phyloP scores from a whole-genome alignment of 164 flowering plant species.

The Chloranthus sessilifolius region DNA sequence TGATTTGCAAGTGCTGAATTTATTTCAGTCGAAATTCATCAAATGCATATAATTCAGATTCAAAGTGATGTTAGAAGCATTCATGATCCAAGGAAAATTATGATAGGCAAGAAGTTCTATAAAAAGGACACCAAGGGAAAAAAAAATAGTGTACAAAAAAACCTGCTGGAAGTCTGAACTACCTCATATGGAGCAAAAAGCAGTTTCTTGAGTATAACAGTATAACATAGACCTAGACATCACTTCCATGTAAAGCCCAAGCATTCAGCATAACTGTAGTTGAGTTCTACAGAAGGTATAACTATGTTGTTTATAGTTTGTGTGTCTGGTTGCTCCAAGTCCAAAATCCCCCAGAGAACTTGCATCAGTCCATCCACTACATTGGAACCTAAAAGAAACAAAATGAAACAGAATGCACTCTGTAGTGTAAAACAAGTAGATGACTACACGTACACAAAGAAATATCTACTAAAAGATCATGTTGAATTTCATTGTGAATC shows the following conservation, averaged over 20 bases:
- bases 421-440: neutral
- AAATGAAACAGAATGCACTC: neutral
- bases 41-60: too few species aligned
- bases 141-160: too few species aligned
- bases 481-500: too few species aligned
- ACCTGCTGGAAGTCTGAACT: constrained; percentile 98
- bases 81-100: too few species aligned
- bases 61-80: too few species aligned
- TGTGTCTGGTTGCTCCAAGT: constrained; percentile 87
- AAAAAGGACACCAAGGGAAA: too few species aligned
- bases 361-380: constrained; percentile 94
- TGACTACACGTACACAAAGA: too few species aligned
- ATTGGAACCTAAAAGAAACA: constrained; percentile 56
- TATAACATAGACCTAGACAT: constrained; percentile 58
- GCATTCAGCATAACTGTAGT: constrained; percentile 96
- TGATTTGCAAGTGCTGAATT: too few species aligned
- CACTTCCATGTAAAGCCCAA: constrained; percentile 72
- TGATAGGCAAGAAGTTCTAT: too few species aligned
- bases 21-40: too few species aligned
- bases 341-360: constrained; percentile 95
- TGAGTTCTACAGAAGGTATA: constrained; percentile 86
- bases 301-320: constrained; percentile 93
- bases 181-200: constrained; percentile 82
- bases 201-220: constrained; percentile 66
- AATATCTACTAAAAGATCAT: too few species aligned